Evolutionary conservation across 2,329 filamentous ascomycete species (phyloP).

Genomic region (Orbilia ellipsospora): DNA sequence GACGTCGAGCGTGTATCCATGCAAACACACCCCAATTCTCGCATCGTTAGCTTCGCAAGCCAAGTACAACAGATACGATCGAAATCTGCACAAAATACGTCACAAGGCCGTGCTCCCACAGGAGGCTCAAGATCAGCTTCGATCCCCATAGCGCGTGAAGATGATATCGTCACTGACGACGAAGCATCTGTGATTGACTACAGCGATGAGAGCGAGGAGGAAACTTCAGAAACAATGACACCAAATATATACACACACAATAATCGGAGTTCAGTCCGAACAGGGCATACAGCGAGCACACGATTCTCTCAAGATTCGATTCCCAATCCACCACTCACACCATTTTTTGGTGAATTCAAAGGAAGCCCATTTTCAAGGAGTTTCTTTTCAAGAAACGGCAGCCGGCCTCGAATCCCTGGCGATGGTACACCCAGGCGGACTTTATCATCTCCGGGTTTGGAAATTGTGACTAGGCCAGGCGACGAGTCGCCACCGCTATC

Average conservation of each 20-base stretch:
- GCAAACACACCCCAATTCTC: slow-evolving; percentile 47
- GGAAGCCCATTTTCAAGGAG: slow-evolving; percentile 15
- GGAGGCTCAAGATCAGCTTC: not conserved
- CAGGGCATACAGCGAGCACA: slow-evolving; percentile 29
- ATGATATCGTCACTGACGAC: slow-evolving; percentile 46
- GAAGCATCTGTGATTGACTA: slow-evolving; percentile 41
- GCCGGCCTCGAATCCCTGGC: slow-evolving; percentile 6
- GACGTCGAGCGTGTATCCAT: slow-evolving; percentile 37
- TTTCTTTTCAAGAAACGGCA: slow-evolving; percentile 1
- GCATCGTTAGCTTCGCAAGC: slow-evolving; percentile 13
- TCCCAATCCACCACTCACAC: slow-evolving; percentile 32
- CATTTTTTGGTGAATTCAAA: slow-evolving; percentile 34
- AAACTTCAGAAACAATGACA: not conserved
- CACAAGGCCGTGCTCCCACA: too few relatives aligned
- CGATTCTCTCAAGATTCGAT: slow-evolving; percentile 49
- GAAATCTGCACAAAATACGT: not conserved
- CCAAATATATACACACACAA: slow-evolving; percentile 18
- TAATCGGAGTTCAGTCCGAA: slow-evolving; percentile 36
- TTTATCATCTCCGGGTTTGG: slow-evolving; percentile 39
- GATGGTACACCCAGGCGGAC: slow-evolving; percentile 8
- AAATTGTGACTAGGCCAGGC: slow-evolving; percentile 41
- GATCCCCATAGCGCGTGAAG: slow-evolving; percentile 22
- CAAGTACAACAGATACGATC: slow-evolving; percentile 5
- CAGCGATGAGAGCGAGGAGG: slow-evolving; percentile 10
- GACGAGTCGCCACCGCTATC: slow-evolving; percentile 50